These are phyloP conservation scores for Ceratocystiopsis sp. DNA, from an alignment of 2,329 filamentous ascomycete species.

Conservation along the genomic window DNA sequence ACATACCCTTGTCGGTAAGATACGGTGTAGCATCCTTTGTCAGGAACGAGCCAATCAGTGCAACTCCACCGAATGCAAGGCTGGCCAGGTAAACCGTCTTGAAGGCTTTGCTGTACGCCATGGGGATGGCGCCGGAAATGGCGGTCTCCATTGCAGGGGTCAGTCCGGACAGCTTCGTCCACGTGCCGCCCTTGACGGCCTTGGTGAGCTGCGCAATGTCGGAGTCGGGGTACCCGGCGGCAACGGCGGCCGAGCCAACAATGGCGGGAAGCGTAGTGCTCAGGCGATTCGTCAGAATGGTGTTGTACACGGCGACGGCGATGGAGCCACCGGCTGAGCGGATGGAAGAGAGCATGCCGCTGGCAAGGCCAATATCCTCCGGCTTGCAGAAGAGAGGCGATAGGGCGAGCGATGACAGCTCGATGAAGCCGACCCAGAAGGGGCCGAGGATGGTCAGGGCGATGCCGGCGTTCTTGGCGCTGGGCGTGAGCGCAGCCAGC, in stretches of 20 bases:
- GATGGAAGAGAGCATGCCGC: constrained; percentile 22
- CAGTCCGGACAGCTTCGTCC: constrained; percentile 1
- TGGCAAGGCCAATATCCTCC: constrained; percentile 23
- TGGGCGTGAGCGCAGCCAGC: constrained; percentile 18
- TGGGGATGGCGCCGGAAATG: not conserved
- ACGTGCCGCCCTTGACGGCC: constrained; percentile 1
- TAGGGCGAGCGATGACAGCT: constrained; percentile 18
- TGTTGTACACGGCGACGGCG: constrained; percentile 18
- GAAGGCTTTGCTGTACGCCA: constrained; percentile 2
- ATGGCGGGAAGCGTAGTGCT: constrained; percentile 14
- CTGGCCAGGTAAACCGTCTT: constrained; percentile 4
- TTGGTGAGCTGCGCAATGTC: not conserved
- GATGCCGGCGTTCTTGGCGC: constrained; percentile 16
- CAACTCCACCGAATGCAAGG: constrained; percentile 3
- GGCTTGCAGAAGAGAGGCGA: constrained; percentile 21
- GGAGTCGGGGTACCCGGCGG: constrained; percentile 14
- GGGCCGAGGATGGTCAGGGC: constrained; percentile 20
- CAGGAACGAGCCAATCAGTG: constrained; percentile 1
- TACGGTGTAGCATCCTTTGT: constrained; percentile 1
- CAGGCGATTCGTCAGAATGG: constrained; percentile 18
- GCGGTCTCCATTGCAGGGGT: not conserved
- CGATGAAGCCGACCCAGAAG: constrained; percentile 21
- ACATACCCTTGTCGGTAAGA: constrained; percentile 1
- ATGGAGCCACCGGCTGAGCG: constrained; percentile 19
- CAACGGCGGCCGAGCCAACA: constrained; percentile 17